Percentiles rank a stretch among this genome's conserved stretches.
phyloP scores from a whole-genome alignment of 2,329 filamentous ascomycete genomes.

The Beauveria sp. region DNA sequence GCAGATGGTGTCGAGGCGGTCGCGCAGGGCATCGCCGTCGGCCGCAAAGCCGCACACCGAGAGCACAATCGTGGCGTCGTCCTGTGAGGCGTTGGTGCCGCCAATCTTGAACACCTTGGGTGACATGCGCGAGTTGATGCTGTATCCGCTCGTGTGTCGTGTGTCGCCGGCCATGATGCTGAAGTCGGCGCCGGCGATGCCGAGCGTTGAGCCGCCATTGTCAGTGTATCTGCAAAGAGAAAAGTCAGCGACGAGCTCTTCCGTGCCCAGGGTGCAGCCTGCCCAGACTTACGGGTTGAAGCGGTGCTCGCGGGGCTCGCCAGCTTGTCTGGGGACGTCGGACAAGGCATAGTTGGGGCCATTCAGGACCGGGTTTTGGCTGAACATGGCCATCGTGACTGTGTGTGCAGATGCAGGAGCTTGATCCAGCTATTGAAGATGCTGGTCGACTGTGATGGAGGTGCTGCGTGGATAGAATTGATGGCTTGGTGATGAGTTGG shows the following conservation, averaged over 20 bases:
- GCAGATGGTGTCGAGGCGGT: conserved; percentile 87
- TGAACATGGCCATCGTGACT: conserved; percentile 57
- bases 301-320: conserved; percentile 62
- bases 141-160: conserved; percentile 91
- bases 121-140: conserved; percentile 93
- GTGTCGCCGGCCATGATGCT: conserved; percentile 96
- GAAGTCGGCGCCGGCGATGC: conserved; percentile 90
- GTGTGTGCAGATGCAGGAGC: conserved; percentile 3
- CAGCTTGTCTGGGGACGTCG: conserved; percentile 48
- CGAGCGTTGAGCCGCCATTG: conserved; percentile 93
- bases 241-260: not conserved
- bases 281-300: conserved; percentile 73
- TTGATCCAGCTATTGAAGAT: not conserved
- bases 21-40: conserved; percentile 87
- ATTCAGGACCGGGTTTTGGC: conserved; percentile 61
- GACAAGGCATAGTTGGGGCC: conserved; percentile 63
- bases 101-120: conserved; percentile 98
- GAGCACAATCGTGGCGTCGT: conserved; percentile 78
- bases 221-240: conserved; percentile 69
- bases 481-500: not conserved
- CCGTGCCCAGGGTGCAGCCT: not conserved
- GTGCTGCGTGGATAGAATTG: conserved; percentile 7
- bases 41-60: conserved; percentile 95
- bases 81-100: conserved; percentile 77
- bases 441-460: not conserved